phyloP scores from a whole-genome alignment of 2,329 filamentous ascomycete species.

The Lecanicillium sp. region DNA sequence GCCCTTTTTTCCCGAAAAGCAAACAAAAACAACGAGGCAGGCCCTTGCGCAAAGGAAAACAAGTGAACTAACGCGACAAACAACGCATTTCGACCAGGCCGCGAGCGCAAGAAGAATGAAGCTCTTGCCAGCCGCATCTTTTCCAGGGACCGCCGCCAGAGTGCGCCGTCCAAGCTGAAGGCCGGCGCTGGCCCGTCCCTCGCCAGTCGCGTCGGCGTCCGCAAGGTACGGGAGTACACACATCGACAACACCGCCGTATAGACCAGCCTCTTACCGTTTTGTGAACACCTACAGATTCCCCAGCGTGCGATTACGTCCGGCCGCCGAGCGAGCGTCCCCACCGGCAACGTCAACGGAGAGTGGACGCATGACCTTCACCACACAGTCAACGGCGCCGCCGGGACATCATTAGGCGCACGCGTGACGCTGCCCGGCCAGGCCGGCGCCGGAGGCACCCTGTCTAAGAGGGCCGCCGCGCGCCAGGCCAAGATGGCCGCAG shows the following conservation, averaged over 20 bases:
- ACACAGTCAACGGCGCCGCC: conserved; percentile 31
- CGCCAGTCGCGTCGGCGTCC: conserved; percentile 66
- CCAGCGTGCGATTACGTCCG: conserved; percentile 15
- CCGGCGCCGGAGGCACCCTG: background rate
- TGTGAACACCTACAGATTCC: conserved; percentile 18
- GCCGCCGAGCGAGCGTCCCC: conserved; percentile 30
- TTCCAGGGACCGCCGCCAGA: conserved; percentile 52
- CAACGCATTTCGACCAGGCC: no score
- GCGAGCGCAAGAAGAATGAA: conserved; percentile 66
- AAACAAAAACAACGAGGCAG: no score
- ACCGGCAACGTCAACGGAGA: conserved; percentile 57
- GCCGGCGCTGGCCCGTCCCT: conserved; percentile 48
- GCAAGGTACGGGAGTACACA: conserved; percentile 48
- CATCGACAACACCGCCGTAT: background rate
- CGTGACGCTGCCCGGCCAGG: conserved; percentile 34
- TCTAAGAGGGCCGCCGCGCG: conserved; percentile 24
- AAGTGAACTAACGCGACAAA: no score
- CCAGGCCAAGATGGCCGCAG: conserved; percentile 37
- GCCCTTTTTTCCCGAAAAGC: no score
- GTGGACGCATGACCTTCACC: conserved; percentile 67
- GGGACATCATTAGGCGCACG: conserved; percentile 36
- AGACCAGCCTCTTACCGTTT: background rate
- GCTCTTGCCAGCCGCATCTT: conserved; percentile 68
- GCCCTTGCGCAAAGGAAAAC: no score
- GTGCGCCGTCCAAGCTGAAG: conserved; percentile 46